Evolutionary conservation across 2,329 filamentous ascomycete species (phyloP), one percentile per base, ranked within the genome.

Genomic region (Sporothrix inflata): DNA sequence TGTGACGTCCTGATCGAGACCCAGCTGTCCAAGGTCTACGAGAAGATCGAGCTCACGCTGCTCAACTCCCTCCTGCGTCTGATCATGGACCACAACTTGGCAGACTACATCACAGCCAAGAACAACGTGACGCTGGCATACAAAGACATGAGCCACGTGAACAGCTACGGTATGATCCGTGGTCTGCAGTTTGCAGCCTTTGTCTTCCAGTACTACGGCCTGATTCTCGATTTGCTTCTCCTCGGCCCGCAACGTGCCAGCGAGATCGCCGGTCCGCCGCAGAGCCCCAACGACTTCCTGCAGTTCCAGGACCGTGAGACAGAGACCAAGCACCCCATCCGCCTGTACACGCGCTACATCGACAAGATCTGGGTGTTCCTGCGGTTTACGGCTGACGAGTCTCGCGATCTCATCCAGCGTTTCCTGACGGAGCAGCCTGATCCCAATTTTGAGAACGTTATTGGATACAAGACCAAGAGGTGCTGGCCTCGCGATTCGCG

Each of bases 61-160:
- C 88, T 99, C 77, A 99, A 99, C 83, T 93, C 95, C 73, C 87
- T 99, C 42, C 86, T 99, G 67, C 89, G 96, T 65, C 84, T 99
- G 76, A 98, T 99, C 80, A 99, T 99, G 97, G 97, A 99, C 78
- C 96, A 99, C 86, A 99, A 99, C 81, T 83, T 99, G 83, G 96
- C 96, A 5, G 97, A 99, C 81, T 99, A 99, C 83, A 99, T 99
- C 79, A 98, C 95, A 0, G 94, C 95, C 49, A 99, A 99, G 88
- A 99, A 99, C 86, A 99, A 99, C 79, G 96, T 99, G 14, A 95
- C 98, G 80, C 88, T 99, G 75, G 98, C 97, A 74, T 99, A 99
- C 86, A 99, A 99, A 85, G 96, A 99, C 78, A 99, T 99, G 96
- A 98, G 98, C 79, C 96, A 99, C 79, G 96, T 97, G 79, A 99